These are phyloP conservation scores for Ophiostoma pallidulum DNA, from an alignment of 2,329 filamentous ascomycete genomes.

Conservation along the genomic window DNA sequence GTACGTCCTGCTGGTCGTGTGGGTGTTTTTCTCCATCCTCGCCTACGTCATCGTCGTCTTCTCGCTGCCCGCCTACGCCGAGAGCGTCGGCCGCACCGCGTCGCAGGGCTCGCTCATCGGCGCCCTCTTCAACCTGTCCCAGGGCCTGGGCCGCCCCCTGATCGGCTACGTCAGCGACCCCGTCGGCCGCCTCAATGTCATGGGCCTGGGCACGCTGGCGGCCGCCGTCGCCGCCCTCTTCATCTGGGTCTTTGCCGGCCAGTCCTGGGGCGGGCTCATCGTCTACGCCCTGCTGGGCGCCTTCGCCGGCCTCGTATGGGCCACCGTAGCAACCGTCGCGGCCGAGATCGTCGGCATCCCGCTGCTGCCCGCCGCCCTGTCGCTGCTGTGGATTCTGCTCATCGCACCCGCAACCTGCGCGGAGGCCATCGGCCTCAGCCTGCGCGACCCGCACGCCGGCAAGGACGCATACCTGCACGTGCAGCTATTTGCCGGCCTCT, in stretches of 20 bases:
- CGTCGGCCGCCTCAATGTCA: conserved; percentile 65
- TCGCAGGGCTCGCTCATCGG: conserved; percentile 60
- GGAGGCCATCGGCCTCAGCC: conserved; percentile 52
- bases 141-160: conserved; percentile 58
- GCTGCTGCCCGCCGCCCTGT: conserved; percentile 57
- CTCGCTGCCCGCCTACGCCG: conserved; percentile 63
- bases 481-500: conserved; percentile 50
- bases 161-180: conserved; percentile 65
- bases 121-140: conserved; percentile 61
- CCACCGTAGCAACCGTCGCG: conserved; percentile 57
- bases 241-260: conserved; percentile 63
- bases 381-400: conserved; percentile 62
- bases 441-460: conserved; percentile 31
- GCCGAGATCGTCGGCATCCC: conserved; percentile 66
- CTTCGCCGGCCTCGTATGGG: conserved; percentile 64
- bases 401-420: conserved; percentile 62
- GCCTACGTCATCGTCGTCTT: conserved; percentile 72
- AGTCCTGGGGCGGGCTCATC: conserved; percentile 54
- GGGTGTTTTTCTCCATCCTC: conserved; percentile 62
- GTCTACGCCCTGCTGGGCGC: conserved; percentile 61
- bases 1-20: conserved; percentile 56
- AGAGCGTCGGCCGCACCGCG: conserved; percentile 55
- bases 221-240: conserved; percentile 56
- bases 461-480: conserved; percentile 40
- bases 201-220: conserved; percentile 52